phyloP scores from a whole-genome alignment of 192 early-diverging fungal genomes.

The Jimgerdemannia lactiflua region DNA sequence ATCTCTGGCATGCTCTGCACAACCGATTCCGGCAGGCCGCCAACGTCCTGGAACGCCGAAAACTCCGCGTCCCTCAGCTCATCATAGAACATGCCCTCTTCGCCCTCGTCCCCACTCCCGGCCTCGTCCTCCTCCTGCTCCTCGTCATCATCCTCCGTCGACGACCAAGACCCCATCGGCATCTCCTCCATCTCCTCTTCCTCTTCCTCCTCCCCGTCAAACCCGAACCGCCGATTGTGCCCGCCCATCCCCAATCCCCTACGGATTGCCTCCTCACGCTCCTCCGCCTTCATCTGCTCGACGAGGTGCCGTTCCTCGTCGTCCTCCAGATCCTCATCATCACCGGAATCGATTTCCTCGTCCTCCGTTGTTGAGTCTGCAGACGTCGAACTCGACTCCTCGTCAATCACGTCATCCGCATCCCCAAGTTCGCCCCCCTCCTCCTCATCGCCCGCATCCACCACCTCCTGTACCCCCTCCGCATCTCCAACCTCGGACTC shows the following conservation, averaged over 20 bases:
- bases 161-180: background rate
- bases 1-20: background rate
- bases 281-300: background rate
- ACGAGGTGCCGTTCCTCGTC: conserved; percentile 19
- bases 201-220: background rate
- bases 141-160: conserved; percentile 29
- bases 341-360: conserved; percentile 24
- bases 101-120: conserved; percentile 6
- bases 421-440: conserved; percentile 19
- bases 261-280: background rate
- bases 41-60: conserved; percentile 6
- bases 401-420: background rate
- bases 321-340: conserved; percentile 29
- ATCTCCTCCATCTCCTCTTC: conserved; percentile 20
- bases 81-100: conserved; percentile 14
- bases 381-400: background rate
- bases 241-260: background rate
- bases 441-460: conserved; percentile 17
- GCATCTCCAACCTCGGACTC: conserved; percentile 25
- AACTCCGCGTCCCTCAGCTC: conserved; percentile 5
- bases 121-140: conserved; percentile 11
- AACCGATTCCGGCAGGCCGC: conserved; percentile 1
- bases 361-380: background rate
- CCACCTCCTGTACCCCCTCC: conserved; percentile 17
- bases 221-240: background rate